Conservation (phyloP, 2,329 filamentous ascomycete species). For the Drechslerella coelobrocha region DNA sequence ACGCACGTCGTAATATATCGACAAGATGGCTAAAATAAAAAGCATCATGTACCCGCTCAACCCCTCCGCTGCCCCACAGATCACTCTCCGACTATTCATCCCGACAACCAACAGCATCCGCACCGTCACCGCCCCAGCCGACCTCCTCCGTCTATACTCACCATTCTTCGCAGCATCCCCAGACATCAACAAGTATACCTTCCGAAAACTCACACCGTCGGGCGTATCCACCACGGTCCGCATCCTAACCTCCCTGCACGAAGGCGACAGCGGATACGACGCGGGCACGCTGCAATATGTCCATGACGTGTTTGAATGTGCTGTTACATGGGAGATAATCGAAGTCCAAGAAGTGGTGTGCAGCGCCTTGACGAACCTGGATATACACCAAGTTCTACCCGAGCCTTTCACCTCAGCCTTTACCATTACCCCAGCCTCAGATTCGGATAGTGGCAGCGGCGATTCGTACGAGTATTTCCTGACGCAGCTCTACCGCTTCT, state of each 20-base stretch:
- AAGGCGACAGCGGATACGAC: background rate
- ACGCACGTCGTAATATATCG: no score
- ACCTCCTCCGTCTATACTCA: slow-evolving; percentile 16
- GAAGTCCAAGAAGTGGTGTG: slow-evolving; percentile 13
- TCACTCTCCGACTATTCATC: no score
- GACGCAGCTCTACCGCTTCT: slow-evolving; percentile 25
- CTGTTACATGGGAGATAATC: slow-evolving; percentile 20
- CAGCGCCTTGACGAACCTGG: background rate
- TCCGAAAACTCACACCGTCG: slow-evolving; percentile 10
- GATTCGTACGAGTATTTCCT: slow-evolving; percentile 25
- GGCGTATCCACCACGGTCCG: slow-evolving; percentile 15
- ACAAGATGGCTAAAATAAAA: background rate
- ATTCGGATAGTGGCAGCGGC: no score
- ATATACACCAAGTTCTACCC: slow-evolving; percentile 3
- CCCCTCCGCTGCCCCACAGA: no score
- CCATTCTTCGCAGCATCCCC: slow-evolving; percentile 3
- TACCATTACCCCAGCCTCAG: no score
- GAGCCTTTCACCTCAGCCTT: no score
- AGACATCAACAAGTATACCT: slow-evolving; percentile 1
- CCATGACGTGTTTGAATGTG: slow-evolving; percentile 24
- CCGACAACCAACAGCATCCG: no score
- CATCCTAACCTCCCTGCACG: background rate
- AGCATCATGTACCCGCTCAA: no score
- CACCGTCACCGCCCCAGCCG: background rate
- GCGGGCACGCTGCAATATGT: background rate